phyloP scores from a whole-genome alignment of 1,139 yeast species.

The Nadsonia commutata region DNA sequence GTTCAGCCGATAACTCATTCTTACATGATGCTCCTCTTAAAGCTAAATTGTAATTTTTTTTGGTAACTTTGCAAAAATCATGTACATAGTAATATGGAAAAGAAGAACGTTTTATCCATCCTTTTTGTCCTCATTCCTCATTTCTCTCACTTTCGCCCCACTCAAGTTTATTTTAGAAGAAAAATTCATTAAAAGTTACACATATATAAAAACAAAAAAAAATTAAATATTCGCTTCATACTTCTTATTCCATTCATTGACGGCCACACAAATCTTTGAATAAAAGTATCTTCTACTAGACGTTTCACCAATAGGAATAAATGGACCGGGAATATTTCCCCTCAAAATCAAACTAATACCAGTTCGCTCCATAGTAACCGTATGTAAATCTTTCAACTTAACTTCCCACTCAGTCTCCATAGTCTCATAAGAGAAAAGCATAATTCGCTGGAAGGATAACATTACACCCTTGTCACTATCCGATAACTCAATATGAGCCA shows the following conservation, averaged over 20 bases:
- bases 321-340: conserved; percentile 47
- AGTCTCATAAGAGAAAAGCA: conserved; percentile 52
- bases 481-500: conserved; percentile 73
- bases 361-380: conserved; percentile 63
- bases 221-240: conserved; percentile 14
- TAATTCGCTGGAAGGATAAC: conserved; percentile 57
- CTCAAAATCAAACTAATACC: conserved; percentile 62
- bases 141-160: no score
- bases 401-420: conserved; percentile 55
- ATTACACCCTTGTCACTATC: conserved; percentile 62
- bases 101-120: no score
- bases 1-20: not conserved
- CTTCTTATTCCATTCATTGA: conserved; percentile 47
- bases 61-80: no score
- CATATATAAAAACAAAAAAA: no score
- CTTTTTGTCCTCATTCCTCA: no score
- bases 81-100: no score
- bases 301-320: conserved; percentile 67
- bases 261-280: conserved; percentile 66
- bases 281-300: conserved; percentile 53
- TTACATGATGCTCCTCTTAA: not conserved
- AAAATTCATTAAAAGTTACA: no score
- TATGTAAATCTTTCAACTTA: conserved; percentile 41
- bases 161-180: no score
- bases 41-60: not conserved